Conservation (phyloP, 2,329 filamentous ascomycete species). For the Trichoderma asperellum region DNA sequence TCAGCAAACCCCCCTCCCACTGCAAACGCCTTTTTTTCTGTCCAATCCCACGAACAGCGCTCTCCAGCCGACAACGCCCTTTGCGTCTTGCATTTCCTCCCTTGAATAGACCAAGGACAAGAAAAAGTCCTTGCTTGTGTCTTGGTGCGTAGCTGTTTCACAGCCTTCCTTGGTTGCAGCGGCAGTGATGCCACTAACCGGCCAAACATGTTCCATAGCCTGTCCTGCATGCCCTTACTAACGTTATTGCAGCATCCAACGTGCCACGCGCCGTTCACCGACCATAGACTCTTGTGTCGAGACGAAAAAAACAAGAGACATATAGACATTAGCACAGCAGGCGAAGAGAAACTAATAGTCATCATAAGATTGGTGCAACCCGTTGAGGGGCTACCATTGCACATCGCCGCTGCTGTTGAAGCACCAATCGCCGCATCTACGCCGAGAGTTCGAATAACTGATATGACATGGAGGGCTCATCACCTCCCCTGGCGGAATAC, state of each 20-base stretch:
- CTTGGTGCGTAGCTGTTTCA: constrained; percentile 28
- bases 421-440: constrained; percentile 28
- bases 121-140: constrained; percentile 4
- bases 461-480: constrained; percentile 63
- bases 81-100: not conserved
- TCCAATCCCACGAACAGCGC: constrained; percentile 12
- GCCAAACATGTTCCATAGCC: constrained; percentile 25
- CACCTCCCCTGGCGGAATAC: constrained; percentile 71
- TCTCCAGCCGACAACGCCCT: constrained; percentile 4
- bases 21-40: constrained; percentile 13
- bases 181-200: constrained; percentile 28
- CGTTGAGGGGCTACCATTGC: constrained; percentile 16
- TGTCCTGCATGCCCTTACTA: constrained; percentile 30
- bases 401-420: not conserved
- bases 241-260: constrained; percentile 28
- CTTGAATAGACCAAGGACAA: not conserved
- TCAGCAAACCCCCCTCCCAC: constrained; percentile 18
- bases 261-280: constrained; percentile 29
- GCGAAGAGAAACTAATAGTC: not conserved
- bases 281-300: constrained; percentile 13
- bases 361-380: not conserved
- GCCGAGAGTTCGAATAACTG: constrained; percentile 38
- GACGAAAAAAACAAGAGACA: constrained; percentile 1
- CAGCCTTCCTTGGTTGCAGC: constrained; percentile 22
- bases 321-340: constrained; percentile 2